Evolutionary conservation across 108 stramenopile genomes (phyloP).

Genomic region (Chaetoceros muelleri): DNA sequence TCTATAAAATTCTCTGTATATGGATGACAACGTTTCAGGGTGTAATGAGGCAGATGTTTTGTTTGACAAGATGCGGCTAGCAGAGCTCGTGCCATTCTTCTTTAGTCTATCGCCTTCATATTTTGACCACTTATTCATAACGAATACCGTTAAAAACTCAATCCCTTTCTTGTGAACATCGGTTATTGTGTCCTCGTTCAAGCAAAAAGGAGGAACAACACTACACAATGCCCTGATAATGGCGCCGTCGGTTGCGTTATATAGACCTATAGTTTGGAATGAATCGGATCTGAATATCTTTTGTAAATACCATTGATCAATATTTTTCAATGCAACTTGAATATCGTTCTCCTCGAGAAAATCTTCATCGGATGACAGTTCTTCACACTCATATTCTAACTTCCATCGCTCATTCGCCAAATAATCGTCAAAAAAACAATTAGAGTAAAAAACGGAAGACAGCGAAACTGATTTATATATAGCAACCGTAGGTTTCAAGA

Average conservation of each 20-base stretch:
- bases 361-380: no score
- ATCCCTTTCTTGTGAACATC: neutral
- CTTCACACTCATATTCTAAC: no score
- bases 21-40: neutral
- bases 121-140: neutral
- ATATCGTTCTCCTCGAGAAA: no score
- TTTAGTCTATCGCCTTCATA: neutral
- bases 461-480: no score
- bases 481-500: no score
- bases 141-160: neutral
- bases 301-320: neutral
- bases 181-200: neutral
- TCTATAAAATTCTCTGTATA: neutral
- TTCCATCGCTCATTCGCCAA: no score
- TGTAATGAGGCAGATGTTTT: no score
- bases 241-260: neutral
- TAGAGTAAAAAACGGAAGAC: no score
- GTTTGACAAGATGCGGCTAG: neutral
- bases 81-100: neutral
- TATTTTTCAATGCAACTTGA: no score
- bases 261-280: neutral
- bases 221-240: neutral
- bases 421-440: no score
- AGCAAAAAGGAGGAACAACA: neutral
- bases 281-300: neutral